Percentiles rank a stretch among this genome's conserved stretches.
Evolutionary conservation across 768 basidiomycete genomes (phyloP).

Genomic region (Coprinellus micaceus): DNA sequence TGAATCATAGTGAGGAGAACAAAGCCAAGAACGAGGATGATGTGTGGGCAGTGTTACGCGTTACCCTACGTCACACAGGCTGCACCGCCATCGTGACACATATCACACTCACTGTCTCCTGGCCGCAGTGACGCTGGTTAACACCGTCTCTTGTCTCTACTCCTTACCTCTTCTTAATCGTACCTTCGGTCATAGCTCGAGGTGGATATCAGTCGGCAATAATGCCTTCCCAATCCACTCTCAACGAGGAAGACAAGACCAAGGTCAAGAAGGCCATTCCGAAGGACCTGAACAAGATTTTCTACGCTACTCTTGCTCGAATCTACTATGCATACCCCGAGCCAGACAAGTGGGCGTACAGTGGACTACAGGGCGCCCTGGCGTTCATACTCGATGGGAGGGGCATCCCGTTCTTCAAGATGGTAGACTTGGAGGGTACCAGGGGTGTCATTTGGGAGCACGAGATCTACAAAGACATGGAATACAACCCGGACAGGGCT

Average conservation of each 20-base stretch:
- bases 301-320: constrained; percentile 76
- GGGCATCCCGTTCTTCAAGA: constrained; percentile 59
- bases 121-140: neutral
- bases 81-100: neutral
- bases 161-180: neutral
- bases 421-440: constrained; percentile 83
- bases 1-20: too few species aligned
- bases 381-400: constrained; percentile 65
- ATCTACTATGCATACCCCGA: constrained; percentile 88
- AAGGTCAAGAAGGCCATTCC: constrained; percentile 67
- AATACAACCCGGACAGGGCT: constrained; percentile 77
- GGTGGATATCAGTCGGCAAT: neutral
- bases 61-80: neutral
- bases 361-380: constrained; percentile 84
- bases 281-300: constrained; percentile 63
- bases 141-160: neutral
- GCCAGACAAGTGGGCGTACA: constrained; percentile 76
- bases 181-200: neutral
- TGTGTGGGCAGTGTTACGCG: neutral
- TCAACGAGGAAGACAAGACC: constrained; percentile 72
- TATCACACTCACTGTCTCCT: neutral
- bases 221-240: constrained; percentile 74
- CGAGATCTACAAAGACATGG: constrained; percentile 79
- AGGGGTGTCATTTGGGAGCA: constrained; percentile 92
- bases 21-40: neutral